phyloP scores from a whole-genome alignment of 495 filamentous ascomycete species.

The Xylaria castorea region DNA sequence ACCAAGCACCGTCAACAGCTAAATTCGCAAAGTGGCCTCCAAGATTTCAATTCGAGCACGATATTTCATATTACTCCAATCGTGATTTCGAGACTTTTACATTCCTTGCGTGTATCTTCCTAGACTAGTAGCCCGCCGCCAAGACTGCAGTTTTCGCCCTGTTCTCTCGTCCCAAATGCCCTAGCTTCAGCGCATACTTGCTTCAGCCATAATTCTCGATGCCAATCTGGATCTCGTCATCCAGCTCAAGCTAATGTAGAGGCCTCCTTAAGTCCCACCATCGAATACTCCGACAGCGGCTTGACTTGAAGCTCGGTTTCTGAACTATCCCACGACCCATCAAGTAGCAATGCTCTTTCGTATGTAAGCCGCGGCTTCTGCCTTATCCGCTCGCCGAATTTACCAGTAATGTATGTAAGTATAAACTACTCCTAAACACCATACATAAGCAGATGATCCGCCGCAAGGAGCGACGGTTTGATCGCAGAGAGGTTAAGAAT shows the following conservation, averaged over 20 bases:
- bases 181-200: neutral
- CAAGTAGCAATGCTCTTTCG: neutral
- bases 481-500: too few species aligned
- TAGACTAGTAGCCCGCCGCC: neutral
- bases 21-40: neutral
- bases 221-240: neutral
- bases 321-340: neutral
- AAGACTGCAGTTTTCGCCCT: neutral
- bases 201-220: neutral
- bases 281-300: neutral
- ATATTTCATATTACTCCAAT: neutral
- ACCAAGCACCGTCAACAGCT: neutral
- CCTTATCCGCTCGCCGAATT: neutral
- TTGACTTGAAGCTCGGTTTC: neutral
- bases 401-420: neutral
- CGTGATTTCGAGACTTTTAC: conserved; percentile 3
- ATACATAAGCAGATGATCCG: neutral
- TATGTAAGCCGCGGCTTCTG: neutral
- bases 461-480: neutral
- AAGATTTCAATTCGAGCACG: neutral
- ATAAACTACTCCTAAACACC: neutral
- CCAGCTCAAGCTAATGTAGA: neutral
- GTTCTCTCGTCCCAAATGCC: neutral
- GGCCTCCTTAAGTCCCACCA: neutral
- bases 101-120: conserved; percentile 14